phyloP scores from a whole-genome alignment of 2,329 filamentous ascomycete genomes.

The Lasiodiplodia gonubiensis region DNA sequence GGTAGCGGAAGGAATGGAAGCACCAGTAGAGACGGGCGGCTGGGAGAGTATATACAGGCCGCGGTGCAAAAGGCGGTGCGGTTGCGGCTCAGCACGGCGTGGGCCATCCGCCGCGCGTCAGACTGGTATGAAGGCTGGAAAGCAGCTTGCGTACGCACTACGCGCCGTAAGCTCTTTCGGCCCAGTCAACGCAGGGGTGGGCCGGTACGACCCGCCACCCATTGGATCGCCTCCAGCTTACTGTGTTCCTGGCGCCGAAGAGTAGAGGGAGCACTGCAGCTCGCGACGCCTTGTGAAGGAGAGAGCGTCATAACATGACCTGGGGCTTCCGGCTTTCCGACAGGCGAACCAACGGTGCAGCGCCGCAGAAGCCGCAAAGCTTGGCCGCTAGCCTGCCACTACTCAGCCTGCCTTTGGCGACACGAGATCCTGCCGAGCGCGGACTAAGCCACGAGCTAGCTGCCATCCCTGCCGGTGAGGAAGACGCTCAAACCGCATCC shows the following conservation, averaged over 20 bases:
- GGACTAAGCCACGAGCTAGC: not conserved
- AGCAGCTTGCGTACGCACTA: slow-evolving; percentile 22
- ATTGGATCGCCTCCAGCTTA: not conserved
- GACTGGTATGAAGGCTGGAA: slow-evolving; percentile 10
- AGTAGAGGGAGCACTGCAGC: not conserved
- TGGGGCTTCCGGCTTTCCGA: slow-evolving; percentile 5
- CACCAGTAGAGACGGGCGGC: not conserved
- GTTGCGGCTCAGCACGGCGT: slow-evolving; percentile 23
- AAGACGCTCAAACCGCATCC: not conserved
- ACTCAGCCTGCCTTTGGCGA: not conserved
- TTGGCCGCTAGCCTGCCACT: not conserved
- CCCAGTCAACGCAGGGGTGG: slow-evolving; percentile 12
- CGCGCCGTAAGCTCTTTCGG: slow-evolving; percentile 17
- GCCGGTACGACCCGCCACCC: not conserved
- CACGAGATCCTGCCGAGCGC: not conserved
- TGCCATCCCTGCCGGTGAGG: not conserved
- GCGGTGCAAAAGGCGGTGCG: not conserved
- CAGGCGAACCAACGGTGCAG: slow-evolving; percentile 6
- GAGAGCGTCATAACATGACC: not conserved
- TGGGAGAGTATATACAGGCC: slow-evolving; percentile 7
- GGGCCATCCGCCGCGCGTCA: slow-evolving; percentile 20
- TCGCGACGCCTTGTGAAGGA: not conserved
- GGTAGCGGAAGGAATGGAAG: not conserved
- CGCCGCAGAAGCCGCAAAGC: slow-evolving; percentile 8
- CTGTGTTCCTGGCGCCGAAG: slow-evolving; percentile 1